Percentiles rank a stretch among this genome's conserved stretches.
Evolutionary conservation across 1,139 yeast genomes (phyloP).

Genomic region (Magnusiomyces fungicola): DNA sequence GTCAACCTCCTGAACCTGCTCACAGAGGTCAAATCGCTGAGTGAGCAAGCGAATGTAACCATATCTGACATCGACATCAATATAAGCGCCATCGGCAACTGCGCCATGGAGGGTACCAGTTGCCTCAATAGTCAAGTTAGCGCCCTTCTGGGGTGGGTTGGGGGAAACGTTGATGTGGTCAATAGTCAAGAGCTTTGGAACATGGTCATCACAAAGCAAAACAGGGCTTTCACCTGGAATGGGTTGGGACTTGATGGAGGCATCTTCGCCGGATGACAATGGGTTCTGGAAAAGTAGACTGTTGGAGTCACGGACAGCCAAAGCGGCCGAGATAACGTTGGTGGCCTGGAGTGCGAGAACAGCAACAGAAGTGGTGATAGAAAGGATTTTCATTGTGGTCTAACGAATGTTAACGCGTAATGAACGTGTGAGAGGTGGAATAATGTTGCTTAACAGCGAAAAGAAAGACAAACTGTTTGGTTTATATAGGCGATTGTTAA

Average conservation of each 20-base stretch:
- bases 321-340: not conserved
- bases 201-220: slow-evolving; percentile 59
- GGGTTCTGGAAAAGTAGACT: slow-evolving; percentile 10
- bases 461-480: too few species aligned
- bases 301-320: not conserved
- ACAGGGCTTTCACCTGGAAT: slow-evolving; percentile 91
- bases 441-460: too few species aligned
- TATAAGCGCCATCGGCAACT: slow-evolving; percentile 79
- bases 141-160: slow-evolving; percentile 82
- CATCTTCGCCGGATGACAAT: slow-evolving; percentile 9
- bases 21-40: slow-evolving; percentile 86
- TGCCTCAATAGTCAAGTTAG: slow-evolving; percentile 70
- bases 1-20: slow-evolving; percentile 65
- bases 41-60: slow-evolving; percentile 84
- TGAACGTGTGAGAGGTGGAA: too few species aligned
- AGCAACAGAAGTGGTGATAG: not conserved
- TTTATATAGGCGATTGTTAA: too few species aligned
- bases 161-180: slow-evolving; percentile 58
- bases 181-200: slow-evolving; percentile 56
- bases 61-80: slow-evolving; percentile 84
- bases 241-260: slow-evolving; percentile 18
- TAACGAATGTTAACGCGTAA: too few species aligned
- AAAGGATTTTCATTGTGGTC: not conserved
- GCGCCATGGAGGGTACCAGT: slow-evolving; percentile 50
- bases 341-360: not conserved